Conservation (phyloP, 352 stramenopile species). For the Phytopythium oedochilum region DNA sequence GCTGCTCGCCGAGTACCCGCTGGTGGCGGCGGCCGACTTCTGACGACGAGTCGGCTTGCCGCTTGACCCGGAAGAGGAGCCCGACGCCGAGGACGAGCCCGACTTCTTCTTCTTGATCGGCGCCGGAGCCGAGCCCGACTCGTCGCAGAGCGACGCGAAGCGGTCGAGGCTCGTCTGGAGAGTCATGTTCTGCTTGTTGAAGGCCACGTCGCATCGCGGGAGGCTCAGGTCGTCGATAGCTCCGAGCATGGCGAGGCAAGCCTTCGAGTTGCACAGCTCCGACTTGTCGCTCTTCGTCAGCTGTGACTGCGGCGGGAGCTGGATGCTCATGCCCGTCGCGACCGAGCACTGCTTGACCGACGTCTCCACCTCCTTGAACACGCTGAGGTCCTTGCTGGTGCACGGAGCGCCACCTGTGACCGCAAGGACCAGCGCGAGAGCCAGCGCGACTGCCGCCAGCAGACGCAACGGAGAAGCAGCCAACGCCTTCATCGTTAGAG, state of each 20-base stretch:
- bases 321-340: constrained; percentile 32
- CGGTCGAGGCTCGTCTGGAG: constrained; percentile 40
- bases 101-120: constrained; percentile 44
- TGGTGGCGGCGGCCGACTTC: constrained; percentile 6
- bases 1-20: constrained; percentile 11
- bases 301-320: constrained; percentile 27
- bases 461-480: background rate
- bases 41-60: constrained; percentile 8
- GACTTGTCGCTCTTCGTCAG: constrained; percentile 22
- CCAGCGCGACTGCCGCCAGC: constrained; percentile 1
- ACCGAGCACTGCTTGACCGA: constrained; percentile 34
- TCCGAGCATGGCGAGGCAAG: constrained; percentile 50
- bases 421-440: constrained; percentile 8
- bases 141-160: constrained; percentile 41
- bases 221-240: constrained; percentile 53
- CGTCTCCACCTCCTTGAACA: constrained; percentile 35
- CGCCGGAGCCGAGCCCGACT: constrained; percentile 19
- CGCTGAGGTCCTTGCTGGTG: constrained; percentile 28
- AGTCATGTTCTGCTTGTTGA: constrained; percentile 47
- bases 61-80: constrained; percentile 7
- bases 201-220: constrained; percentile 36
- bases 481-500: background rate
- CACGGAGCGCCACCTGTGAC: constrained; percentile 15
- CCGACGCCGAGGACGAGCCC: constrained; percentile 17
- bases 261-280: constrained; percentile 33